phyloP scores from a whole-genome alignment of 352 stramenopile genomes.

The Aphanomyces cochlioides region DNA sequence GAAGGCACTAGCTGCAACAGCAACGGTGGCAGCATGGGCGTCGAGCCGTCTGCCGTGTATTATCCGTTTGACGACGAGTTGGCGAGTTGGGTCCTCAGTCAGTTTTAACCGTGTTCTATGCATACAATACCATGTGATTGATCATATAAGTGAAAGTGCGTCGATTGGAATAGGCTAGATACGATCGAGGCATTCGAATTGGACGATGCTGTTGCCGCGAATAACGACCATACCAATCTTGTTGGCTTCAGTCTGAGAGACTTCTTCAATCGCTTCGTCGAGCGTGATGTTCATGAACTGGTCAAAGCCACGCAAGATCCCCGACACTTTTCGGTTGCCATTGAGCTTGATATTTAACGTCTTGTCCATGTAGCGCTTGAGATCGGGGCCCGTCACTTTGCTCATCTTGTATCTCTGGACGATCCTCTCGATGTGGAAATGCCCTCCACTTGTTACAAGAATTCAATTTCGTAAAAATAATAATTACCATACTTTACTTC shows the following conservation, averaged over 20 bases:
- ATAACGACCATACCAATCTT: conserved; percentile 93
- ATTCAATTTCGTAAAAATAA: too few species aligned
- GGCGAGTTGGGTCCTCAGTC: conserved; percentile 22
- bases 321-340: conserved; percentile 91
- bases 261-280: conserved; percentile 90
- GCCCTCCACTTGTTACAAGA: too few species aligned
- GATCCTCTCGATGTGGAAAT: too few species aligned
- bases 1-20: background rate
- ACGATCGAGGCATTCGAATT: conserved; percentile 85
- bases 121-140: too few species aligned
- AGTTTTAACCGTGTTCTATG: conserved; percentile 1
- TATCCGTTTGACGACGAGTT: conserved; percentile 29
- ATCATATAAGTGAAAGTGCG: too few species aligned
- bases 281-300: conserved; percentile 97
- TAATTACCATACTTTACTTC: too few species aligned
- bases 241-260: conserved; percentile 78
- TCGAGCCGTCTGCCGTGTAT: background rate
- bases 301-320: conserved; percentile 93
- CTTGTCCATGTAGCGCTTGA: conserved; percentile 95
- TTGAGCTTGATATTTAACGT: conserved; percentile 92
- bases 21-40: background rate
- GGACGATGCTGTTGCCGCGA: conserved; percentile 86
- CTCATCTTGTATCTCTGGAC: conserved; percentile 42
- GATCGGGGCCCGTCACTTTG: conserved; percentile 73
- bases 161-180: conserved; percentile 41